Conservation (phyloP, 2,329 filamentous ascomycete genomes). For the Pyricularia sp. region DNA sequence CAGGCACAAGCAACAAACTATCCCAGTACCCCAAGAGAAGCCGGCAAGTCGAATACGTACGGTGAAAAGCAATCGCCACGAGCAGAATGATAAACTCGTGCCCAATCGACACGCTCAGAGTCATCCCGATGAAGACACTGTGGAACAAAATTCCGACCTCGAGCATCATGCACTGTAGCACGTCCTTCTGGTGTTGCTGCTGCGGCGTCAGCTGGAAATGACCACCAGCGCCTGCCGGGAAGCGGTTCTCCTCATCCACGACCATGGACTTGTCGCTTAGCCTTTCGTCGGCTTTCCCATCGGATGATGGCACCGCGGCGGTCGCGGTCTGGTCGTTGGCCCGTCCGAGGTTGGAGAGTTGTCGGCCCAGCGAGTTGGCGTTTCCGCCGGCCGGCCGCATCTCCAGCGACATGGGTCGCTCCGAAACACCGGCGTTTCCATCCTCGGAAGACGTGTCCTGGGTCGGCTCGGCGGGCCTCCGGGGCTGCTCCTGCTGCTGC, state of each 20-base stretch:
- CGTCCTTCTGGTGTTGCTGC: slow-evolving; percentile 49
- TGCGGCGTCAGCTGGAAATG: slow-evolving; percentile 31
- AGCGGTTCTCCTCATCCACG: background rate
- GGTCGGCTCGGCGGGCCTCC: background rate
- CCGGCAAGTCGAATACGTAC: slow-evolving; percentile 12
- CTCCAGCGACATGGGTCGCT: background rate
- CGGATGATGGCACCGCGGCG: background rate
- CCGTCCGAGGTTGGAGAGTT: background rate
- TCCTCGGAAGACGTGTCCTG: background rate
- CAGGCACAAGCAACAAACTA: slow-evolving; percentile 8
- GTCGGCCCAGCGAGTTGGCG: background rate
- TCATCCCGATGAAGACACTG: slow-evolving; percentile 79
- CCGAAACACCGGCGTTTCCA: background rate
- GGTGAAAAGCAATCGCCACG: slow-evolving; percentile 71
- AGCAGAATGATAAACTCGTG: slow-evolving; percentile 70
- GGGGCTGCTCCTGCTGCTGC: background rate
- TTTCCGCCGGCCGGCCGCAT: background rate
- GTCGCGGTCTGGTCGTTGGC: background rate
- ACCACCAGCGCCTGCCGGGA: background rate
- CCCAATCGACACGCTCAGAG: slow-evolving; percentile 68
- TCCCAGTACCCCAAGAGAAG: slow-evolving; percentile 27
- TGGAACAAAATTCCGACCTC: slow-evolving; percentile 79
- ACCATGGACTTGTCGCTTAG: background rate
- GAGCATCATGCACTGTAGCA: slow-evolving; percentile 68
- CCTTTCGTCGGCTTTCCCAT: background rate